Evolutionary conservation across 2,329 filamentous ascomycete species (phyloP).

Genomic region (Aspergillus novofumigatus): DNA sequence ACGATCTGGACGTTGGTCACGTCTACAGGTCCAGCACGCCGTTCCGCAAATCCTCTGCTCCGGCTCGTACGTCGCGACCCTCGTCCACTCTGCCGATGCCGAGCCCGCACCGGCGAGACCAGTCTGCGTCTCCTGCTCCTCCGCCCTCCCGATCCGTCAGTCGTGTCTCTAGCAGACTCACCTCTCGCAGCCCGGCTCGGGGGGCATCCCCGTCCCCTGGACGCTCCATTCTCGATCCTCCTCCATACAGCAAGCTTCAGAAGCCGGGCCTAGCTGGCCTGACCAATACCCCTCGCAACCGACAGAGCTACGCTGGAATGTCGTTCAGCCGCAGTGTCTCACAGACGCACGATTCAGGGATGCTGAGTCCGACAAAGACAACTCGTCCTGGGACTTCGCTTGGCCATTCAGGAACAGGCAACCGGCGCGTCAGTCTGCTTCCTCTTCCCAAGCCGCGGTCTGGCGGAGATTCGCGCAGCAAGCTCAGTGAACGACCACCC

Average conservation of each 20-base stretch:
- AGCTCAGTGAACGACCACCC: conserved; percentile 30
- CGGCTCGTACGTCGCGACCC: conserved; percentile 30
- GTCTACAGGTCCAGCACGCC: conserved; percentile 63
- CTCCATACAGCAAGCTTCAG: conserved; percentile 40
- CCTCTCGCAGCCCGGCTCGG: conserved; percentile 30
- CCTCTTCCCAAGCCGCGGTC: conserved; percentile 32
- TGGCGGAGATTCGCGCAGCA: conserved; percentile 26
- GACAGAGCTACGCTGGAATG: conserved; percentile 36
- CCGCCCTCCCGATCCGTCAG: conserved; percentile 28
- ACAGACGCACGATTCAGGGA: conserved; percentile 13
- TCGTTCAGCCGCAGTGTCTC: conserved; percentile 29
- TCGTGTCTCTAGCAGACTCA: conserved; percentile 30
- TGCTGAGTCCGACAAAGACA: conserved; percentile 26
- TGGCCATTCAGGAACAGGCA: conserved; percentile 34
- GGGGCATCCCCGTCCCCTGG: conserved; percentile 24
- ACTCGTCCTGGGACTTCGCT: conserved; percentile 37
- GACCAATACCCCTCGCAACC: conserved; percentile 31
- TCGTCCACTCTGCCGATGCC: conserved; percentile 40
- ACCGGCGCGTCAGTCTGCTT: conserved; percentile 38
- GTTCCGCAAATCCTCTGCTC: conserved; percentile 39
- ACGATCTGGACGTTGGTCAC: conserved; percentile 62
- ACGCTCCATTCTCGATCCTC: conserved; percentile 34
- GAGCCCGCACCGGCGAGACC: conserved; percentile 40
- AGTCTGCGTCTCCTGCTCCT: conserved; percentile 38
- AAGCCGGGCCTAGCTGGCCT: conserved; percentile 20